Evolutionary conservation across 2,329 filamentous ascomycete species (phyloP).

Genomic region (Basipetospora chlamydospora): DNA sequence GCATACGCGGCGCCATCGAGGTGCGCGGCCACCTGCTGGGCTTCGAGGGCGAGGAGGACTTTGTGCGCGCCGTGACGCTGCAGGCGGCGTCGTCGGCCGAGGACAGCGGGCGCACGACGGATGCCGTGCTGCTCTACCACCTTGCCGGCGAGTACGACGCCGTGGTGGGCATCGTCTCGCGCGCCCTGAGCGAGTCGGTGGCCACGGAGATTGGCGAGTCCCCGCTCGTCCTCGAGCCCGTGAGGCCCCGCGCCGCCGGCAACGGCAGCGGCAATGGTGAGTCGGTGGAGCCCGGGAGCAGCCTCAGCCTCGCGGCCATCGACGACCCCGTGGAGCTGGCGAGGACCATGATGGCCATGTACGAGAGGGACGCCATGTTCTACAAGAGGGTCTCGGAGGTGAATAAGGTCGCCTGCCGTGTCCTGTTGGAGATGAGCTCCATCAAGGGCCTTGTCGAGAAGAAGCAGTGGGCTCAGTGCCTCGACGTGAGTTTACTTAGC

Average conservation of each 20-base stretch:
- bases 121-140: conserved; percentile 89
- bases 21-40: conserved; percentile 70
- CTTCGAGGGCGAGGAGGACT: conserved; percentile 64
- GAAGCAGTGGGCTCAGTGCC: conserved; percentile 39
- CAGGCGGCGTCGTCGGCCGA: conserved; percentile 88
- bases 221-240: conserved; percentile 60
- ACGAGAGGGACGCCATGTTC: conserved; percentile 47
- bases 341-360: conserved; percentile 47
- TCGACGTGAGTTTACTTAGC: conserved; percentile 35
- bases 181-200: conserved; percentile 78
- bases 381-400: conserved; percentile 40
- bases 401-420: conserved; percentile 40
- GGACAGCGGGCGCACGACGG: conserved; percentile 82
- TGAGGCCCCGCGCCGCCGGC: conserved; percentile 50
- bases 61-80: conserved; percentile 81
- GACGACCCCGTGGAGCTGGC: conserved; percentile 47
- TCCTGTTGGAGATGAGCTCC: conserved; percentile 45
- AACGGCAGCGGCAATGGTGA: conserved; percentile 17
- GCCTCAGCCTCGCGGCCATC: conserved; percentile 44
- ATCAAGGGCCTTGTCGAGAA: conserved; percentile 43
- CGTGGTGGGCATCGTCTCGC: conserved; percentile 81
- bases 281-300: conserved; percentile 33
- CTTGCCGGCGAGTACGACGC: conserved; percentile 90
- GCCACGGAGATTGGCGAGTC: conserved; percentile 75
- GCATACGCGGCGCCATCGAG: conserved; percentile 78